These are phyloP conservation scores for Leccinum longicurvipes DNA, from an alignment of 768 basidiomycete genomes.

Conservation along the genomic window DNA sequence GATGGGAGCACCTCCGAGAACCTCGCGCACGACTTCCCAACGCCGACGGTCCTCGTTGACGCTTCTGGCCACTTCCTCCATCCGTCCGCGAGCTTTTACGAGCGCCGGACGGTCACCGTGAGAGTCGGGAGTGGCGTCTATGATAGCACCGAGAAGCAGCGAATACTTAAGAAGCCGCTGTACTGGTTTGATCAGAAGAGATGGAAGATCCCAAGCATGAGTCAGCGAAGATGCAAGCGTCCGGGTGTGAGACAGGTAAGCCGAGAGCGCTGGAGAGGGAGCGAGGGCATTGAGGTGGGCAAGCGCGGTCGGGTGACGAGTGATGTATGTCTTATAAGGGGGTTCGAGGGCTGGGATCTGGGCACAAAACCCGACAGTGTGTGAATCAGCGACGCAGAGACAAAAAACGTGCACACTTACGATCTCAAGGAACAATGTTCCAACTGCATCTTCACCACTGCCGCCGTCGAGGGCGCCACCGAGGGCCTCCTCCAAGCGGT, in stretches of 20 bases:
- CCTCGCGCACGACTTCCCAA: conserved; percentile 76
- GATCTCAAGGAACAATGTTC: conserved; percentile 63
- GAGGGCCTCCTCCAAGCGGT: conserved; percentile 61
- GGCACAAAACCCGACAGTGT: background rate
- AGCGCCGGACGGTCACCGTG: conserved; percentile 57
- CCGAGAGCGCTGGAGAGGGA: conserved; percentile 44
- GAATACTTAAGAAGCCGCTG: conserved; percentile 95
- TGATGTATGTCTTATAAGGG: conserved; percentile 78
- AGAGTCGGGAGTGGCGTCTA: conserved; percentile 66
- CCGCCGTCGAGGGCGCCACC: conserved; percentile 61
- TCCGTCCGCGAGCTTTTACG: conserved; percentile 34
- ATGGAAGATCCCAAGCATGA: conserved; percentile 90
- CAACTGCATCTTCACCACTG: conserved; percentile 67
- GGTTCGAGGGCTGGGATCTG: conserved; percentile 70
- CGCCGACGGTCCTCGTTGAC: conserved; percentile 78
- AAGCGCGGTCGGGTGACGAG: conserved; percentile 71
- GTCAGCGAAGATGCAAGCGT: conserved; percentile 67
- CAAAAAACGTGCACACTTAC: conserved; percentile 41
- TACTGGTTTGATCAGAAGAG: conserved; percentile 95
- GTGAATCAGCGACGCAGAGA: background rate
- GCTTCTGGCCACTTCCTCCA: conserved; percentile 71
- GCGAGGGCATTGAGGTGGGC: conserved; percentile 55
- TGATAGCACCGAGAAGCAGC: conserved; percentile 73
- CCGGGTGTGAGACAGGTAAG: conserved; percentile 67
- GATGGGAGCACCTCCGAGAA: conserved; percentile 45